Evolutionary conservation across 2,329 filamentous ascomycete species (phyloP).

Genomic region (Chrysosporium queenslandicum): DNA sequence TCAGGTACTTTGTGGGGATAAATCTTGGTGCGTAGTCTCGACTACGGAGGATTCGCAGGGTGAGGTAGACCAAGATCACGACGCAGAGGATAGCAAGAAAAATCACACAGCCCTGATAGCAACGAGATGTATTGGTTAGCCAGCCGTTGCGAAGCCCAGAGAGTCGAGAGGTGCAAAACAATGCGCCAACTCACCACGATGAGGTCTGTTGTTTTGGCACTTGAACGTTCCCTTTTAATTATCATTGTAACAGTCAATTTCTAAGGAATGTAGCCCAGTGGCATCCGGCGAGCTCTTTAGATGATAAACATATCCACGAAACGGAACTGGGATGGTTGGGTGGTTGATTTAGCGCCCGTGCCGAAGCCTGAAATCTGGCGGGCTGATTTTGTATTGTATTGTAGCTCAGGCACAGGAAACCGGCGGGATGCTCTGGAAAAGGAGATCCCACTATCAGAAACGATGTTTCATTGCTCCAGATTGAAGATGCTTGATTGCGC

Average conservation of each 20-base stretch:
- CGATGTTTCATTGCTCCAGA: too few species aligned
- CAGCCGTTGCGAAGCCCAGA: neutral
- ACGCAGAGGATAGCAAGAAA: conserved; percentile 27
- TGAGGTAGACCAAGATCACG: conserved; percentile 26
- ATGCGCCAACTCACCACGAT: neutral
- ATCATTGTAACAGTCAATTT: neutral
- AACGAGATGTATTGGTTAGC: neutral
- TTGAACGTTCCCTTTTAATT: neutral
- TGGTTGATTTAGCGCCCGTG: too few species aligned
- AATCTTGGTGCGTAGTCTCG: conserved; percentile 40
- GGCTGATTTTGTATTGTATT: too few species aligned
- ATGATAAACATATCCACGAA: neutral
- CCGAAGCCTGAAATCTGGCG: too few species aligned
- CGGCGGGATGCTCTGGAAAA: too few species aligned
- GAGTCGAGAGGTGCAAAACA: neutral
- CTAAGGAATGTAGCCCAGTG: neutral
- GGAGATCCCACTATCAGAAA: too few species aligned
- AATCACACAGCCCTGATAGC: conserved; percentile 9
- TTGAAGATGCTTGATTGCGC: too few species aligned
- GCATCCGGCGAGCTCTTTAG: neutral
- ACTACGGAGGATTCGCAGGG: conserved; percentile 36
- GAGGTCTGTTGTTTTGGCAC: neutral
- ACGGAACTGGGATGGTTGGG: neutral
- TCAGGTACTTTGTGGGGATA: conserved; percentile 43
- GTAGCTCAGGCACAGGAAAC: too few species aligned